Percentiles rank a stretch among this genome's conserved stretches.
Conservation (phyloP, 108 stramenopile genomes). For the Mediolabrus comicus region DNA sequence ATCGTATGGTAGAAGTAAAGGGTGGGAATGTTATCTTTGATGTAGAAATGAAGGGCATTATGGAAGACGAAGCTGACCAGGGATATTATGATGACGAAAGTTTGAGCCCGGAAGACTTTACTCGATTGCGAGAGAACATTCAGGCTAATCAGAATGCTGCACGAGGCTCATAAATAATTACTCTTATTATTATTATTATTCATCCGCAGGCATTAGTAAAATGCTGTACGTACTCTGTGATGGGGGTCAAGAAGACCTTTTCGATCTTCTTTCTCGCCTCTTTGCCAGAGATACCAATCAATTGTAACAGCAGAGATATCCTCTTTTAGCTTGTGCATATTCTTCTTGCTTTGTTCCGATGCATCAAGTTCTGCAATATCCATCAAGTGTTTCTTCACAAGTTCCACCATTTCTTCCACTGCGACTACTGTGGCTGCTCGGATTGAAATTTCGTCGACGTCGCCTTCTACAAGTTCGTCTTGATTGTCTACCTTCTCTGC, state of each 20-base stretch:
- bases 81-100: conserved; percentile 81
- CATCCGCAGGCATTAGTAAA: conserved; percentile 70
- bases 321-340: conserved; percentile 16
- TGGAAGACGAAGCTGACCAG: conserved; percentile 89
- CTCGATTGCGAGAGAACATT: conserved; percentile 45
- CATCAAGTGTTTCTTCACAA: conserved; percentile 34
- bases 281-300: conserved; percentile 90
- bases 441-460: conserved; percentile 81
- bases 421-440: conserved; percentile 87
- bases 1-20: conserved; percentile 66
- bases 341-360: neutral
- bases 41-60: conserved; percentile 54
- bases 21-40: conserved; percentile 81
- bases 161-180: neutral
- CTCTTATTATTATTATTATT: too few relatives aligned
- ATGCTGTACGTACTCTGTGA: conserved; percentile 77
- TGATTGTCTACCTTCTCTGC: conserved; percentile 55
- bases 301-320: conserved; percentile 78
- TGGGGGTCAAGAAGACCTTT: conserved; percentile 59
- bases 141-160: conserved; percentile 35
- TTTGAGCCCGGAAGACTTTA: conserved; percentile 63
- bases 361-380: conserved; percentile 2
- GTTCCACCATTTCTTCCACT: conserved; percentile 77
- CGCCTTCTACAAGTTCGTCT: conserved; percentile 50
- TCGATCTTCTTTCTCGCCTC: conserved; percentile 71